Base-by-base conservation (phyloP, 345 rosid genomes). In the Citrus glauca region DNA sequence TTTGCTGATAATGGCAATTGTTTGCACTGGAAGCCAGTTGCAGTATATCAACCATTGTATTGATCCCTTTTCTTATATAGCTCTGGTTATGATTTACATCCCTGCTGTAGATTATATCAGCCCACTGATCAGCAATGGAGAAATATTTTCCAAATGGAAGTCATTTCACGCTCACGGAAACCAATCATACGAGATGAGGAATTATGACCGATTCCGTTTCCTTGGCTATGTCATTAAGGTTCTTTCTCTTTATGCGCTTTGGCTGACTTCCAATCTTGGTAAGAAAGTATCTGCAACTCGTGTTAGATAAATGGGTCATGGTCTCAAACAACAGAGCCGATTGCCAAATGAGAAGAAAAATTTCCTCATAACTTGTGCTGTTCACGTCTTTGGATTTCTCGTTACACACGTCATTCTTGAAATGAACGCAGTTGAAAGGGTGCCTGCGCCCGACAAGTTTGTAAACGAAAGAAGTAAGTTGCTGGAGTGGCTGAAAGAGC, bases 221-320 rank as follows among this genome's bases (percentile, higher is more conserved):
- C 40, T 71, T 55, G 9, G 3, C 45, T 66, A 6, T 35, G 22
- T 11, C 25, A 20, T 35, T 6, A 66, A 66, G 45, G 6, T 9
- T 66, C 55, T 82, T 14, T 9, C 66, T 28, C 20, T 79, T 3
- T 32, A 33, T 9, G 75, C 71, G 16, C 61, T 82, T 25, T 7
- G 60, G 19, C 72, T 75, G 11, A 72, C 71, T 20, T 33, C 53
- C 61, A 40, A 50, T 72, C 73, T 82, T 73, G 9, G 2, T 57
- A 37, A 35, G 75, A 72, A 32, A 40, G 78, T 76, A 32, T 33
- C 25, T 17, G 68, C 4, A 37, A 57, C 60, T 56, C 69, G 50
- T 13, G 59, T 13, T 38, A 40, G 24, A 24, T 64, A 37, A 6
- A 59, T 32, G 1, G 4, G 24, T 20, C 27, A 5, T 16, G 5